phyloP scores from a whole-genome alignment of 2,329 filamentous ascomycete genomes.

The Bisporella sp. region DNA sequence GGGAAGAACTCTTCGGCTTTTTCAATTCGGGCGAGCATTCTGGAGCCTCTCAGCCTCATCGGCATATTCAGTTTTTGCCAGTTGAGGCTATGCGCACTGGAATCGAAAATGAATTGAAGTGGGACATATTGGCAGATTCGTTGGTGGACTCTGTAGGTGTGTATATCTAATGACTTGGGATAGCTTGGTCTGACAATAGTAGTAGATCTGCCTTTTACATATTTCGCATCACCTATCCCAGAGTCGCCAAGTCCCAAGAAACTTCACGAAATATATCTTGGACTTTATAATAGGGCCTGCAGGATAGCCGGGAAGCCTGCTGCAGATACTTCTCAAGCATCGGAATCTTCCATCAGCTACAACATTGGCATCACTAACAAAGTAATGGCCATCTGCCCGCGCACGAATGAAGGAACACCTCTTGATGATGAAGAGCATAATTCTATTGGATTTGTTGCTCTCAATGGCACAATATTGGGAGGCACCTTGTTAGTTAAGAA shows the following conservation, averaged over 20 bases:
- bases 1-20: constrained; percentile 27
- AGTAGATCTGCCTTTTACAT: constrained; percentile 23
- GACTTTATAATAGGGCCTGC: constrained; percentile 19
- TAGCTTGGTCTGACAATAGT: not conserved
- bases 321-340: not conserved
- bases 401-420: constrained; percentile 42
- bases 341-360: constrained; percentile 48
- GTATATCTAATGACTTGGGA: too few relatives aligned
- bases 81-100: constrained; percentile 55
- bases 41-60: constrained; percentile 64
- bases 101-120: constrained; percentile 26
- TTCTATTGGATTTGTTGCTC: constrained; percentile 27
- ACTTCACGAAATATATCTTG: constrained; percentile 19
- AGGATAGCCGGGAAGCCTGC: not conserved
- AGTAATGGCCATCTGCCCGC: constrained; percentile 47
- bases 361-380: constrained; percentile 53
- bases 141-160: constrained; percentile 17
- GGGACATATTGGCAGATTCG: constrained; percentile 42
- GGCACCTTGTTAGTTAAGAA: constrained; percentile 58
- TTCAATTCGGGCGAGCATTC: constrained; percentile 59
- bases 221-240: constrained; percentile 20
- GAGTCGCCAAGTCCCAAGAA: constrained; percentile 10
- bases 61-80: constrained; percentile 66
- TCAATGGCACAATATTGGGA: constrained; percentile 58
- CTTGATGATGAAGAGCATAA: constrained; percentile 10